A percentile compares a stretch with the other conserved stretches of the same genome.
Evolutionary conservation across 1,284 basidiomycete genomes (phyloP).

Genomic region (Pseudozyma tsukubaensis): DNA sequence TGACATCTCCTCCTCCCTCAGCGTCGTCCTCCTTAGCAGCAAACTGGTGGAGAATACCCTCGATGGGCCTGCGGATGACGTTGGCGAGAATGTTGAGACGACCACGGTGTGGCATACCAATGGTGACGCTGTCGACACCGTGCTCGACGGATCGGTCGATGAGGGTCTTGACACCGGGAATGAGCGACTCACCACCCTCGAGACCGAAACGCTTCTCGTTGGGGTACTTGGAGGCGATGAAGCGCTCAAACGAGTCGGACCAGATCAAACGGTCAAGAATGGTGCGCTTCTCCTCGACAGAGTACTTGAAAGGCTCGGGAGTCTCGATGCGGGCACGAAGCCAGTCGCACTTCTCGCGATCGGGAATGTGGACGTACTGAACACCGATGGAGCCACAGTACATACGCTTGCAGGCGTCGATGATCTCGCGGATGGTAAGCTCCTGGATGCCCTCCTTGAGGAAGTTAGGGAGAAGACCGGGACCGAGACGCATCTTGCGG

Average conservation of each 20-base stretch:
- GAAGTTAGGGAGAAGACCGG: constrained; percentile 93
- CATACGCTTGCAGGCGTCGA: constrained; percentile 89
- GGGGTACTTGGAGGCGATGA: constrained; percentile 97
- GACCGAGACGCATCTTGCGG: constrained; percentile 92
- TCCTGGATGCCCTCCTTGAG: constrained; percentile 85
- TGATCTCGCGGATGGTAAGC: constrained; percentile 91
- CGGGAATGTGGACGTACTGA: constrained; percentile 98
- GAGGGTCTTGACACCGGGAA: constrained; percentile 99
- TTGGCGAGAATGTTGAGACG: constrained; percentile 97
- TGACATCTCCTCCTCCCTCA: constrained; percentile 91
- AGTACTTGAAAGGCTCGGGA: constrained; percentile 98
- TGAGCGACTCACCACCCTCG: constrained; percentile 96
- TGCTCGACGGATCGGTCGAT: constrained; percentile 97
- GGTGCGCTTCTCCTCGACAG: constrained; percentile 97
- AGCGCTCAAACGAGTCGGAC: constrained; percentile 99
- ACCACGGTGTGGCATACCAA: constrained; percentile 99
- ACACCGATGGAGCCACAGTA: constrained; percentile 96
- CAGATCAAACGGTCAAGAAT: constrained; percentile 98
- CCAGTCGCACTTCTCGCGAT: constrained; percentile 99
- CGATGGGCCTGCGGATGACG: constrained; percentile 97
- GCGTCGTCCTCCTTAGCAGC: constrained; percentile 72
- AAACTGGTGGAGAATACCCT: constrained; percentile 98
- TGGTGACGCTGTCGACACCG: constrained; percentile 94
- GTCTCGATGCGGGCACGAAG: constrained; percentile 95
- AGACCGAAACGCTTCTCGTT: constrained; percentile 99